Base-by-base conservation (phyloP, 2,329 filamentous ascomycete genomes). In the Nemania abortiva region DNA sequence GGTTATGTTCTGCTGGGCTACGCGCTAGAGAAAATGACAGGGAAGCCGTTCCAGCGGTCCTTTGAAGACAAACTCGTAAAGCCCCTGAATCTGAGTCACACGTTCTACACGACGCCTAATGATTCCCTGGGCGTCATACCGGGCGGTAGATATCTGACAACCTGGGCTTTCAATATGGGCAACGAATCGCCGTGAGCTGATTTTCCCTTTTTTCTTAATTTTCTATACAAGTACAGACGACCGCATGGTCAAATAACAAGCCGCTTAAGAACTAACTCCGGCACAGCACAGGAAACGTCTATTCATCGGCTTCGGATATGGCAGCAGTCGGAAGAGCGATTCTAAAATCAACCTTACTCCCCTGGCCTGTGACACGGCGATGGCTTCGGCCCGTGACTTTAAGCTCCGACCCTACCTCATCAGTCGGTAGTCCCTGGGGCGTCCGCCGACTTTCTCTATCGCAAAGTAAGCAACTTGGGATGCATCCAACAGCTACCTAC, bases 1-100 rank as follows among this genome's bases (percentile, higher is more conserved):
- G 80, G 77, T 2, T 83, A 79, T 64, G 76, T 78, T 3, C 74
- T 83, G n/a, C 74, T 83, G 0, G 74, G 76, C 10, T 79, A 79
- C 56, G 78, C 80, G 0, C 70, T 82, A 0, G 81, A 83, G 68
- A 71, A 73, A 11, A 79, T 80, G 55, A 78, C 79, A 0, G 77
- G 78, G 2, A 77, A 77, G 55, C 31, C 74, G 2, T 82, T 81
- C 70, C 70, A 74, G 47, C 42, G 72, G 1, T 71, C 78, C 5
- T 69, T 82, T 31, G 66, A 76, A n/a, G 74, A 79, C 2, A 72
- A 69, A 1, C 70, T 83, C 2, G 66, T 81, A 18, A 71, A 72
- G 6, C 79, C 78, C 2, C 74, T 82, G 49, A 73, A 74, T 15
- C 68, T 82, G 20, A 78, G 67, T 2, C 73, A 71, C 54, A 82